These are phyloP conservation scores for Abortiporus biennis DNA, from an alignment of 1,284 basidiomycete genomes.

Conservation along the genomic window DNA sequence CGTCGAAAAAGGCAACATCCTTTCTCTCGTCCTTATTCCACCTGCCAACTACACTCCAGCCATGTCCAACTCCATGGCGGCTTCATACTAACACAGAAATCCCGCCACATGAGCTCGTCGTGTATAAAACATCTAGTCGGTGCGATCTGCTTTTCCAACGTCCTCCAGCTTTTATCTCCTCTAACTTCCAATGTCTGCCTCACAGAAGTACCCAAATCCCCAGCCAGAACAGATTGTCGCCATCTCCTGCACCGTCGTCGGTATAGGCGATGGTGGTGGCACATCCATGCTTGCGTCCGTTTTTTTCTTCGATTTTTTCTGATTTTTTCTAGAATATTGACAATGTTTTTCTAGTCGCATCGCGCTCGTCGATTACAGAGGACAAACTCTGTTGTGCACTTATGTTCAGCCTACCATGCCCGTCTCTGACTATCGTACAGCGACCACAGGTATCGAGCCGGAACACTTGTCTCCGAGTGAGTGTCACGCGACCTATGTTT, in stretches of 20 bases:
- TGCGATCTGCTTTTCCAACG: no score
- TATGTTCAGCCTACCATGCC: slow-evolving; percentile 64
- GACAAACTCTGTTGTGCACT: slow-evolving; percentile 49
- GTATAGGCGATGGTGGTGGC: slow-evolving; percentile 69
- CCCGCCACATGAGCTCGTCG: no score
- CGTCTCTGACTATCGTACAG: slow-evolving; percentile 69
- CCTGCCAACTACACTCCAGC: no score
- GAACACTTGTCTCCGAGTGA: slow-evolving; percentile 35
- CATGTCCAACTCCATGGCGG: no score
- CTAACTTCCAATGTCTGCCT: no score
- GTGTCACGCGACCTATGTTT: slow-evolving; percentile 5
- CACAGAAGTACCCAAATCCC: slow-evolving; percentile 27
- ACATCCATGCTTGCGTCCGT: slow-evolving; percentile 74
- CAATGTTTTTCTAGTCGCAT: slow-evolving; percentile 40
- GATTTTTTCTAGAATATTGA: slow-evolving; percentile 11
- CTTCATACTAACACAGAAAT: no score
- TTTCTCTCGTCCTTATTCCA: no score
- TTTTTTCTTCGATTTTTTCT: slow-evolving; percentile 6
- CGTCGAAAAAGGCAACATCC: no score
- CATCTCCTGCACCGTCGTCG: slow-evolving; percentile 57
- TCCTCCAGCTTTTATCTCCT: no score
- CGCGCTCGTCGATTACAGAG: slow-evolving; percentile 59
- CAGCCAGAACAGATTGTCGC: slow-evolving; percentile 42
- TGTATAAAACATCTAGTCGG: no score
- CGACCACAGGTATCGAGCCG: slow-evolving; percentile 62